A percentile compares a stretch with the other conserved stretches of the same genome.
Conservation (phyloP, 345 rosid species). For the Pistacia integerrima region DNA sequence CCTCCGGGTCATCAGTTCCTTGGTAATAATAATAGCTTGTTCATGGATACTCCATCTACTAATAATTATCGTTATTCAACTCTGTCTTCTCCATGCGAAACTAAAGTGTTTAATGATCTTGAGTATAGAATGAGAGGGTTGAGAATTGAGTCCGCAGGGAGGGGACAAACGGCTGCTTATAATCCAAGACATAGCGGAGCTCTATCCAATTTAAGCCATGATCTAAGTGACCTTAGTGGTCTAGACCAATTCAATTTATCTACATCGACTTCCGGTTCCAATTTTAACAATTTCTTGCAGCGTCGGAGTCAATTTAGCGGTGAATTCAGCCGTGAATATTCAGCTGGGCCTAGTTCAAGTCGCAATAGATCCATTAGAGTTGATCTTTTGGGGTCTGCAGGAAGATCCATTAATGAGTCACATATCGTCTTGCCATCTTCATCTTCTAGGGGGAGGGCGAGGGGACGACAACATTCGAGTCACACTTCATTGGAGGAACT, state of each 20-base stretch:
- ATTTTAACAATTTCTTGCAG: not conserved
- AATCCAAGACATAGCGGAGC: not conserved
- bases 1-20: no score
- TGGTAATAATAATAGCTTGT: not conserved
- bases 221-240: not conserved
- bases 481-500: conserved; percentile 13
- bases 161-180: not conserved
- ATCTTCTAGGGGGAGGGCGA: not conserved
- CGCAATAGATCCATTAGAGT: not conserved
- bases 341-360: conserved; percentile 1
- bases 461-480: not conserved
- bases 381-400: not conserved
- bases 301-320: not conserved
- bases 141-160: not conserved
- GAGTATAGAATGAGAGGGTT: not conserved
- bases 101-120: not conserved
- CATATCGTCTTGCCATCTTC: not conserved
- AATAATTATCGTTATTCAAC: not conserved
- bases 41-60: not conserved
- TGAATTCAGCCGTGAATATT: not conserved
- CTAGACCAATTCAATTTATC: not conserved
- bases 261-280: not conserved
- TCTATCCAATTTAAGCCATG: not conserved
- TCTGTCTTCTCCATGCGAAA: not conserved
- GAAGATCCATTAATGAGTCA: not conserved